Conservation (phyloP, 2,329 filamentous ascomycete species). For the Paracoccidioides brasiliensis region DNA sequence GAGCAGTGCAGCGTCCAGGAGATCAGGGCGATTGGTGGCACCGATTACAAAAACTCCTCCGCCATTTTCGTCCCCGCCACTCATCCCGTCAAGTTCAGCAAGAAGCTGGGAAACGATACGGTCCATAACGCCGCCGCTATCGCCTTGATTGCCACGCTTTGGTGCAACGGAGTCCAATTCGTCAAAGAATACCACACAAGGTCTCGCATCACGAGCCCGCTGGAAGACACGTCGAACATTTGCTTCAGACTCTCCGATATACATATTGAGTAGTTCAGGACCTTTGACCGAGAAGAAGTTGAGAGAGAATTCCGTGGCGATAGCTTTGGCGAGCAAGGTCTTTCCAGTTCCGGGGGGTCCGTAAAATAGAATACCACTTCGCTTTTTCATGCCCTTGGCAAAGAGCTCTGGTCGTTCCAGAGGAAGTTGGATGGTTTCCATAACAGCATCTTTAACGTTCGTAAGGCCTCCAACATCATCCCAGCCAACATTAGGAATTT, state of each 20-base stretch:
- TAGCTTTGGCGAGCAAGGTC: conserved; percentile 97
- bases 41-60: conserved; percentile 99
- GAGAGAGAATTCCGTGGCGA: conserved; percentile 96
- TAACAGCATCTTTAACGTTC: conserved; percentile 97
- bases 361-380: conserved; percentile 96
- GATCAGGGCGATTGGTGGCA: conserved; percentile 95
- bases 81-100: conserved; percentile 96
- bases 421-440: conserved; percentile 96
- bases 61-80: conserved; percentile 81
- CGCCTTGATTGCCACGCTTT: conserved; percentile 90
- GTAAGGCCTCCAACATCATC: conserved; percentile 98
- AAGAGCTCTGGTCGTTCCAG: conserved; percentile 99
- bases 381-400: conserved; percentile 97
- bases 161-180: conserved; percentile 98
- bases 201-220: conserved; percentile 94
- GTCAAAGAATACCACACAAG: conserved; percentile 97
- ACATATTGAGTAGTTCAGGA: conserved; percentile 96
- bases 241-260: conserved; percentile 99
- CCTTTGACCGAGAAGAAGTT: conserved; percentile 99
- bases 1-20: conserved; percentile 94
- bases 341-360: conserved; percentile 99
- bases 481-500: conserved; percentile 98
- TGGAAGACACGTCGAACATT: conserved; percentile 99
- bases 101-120: conserved; percentile 99
- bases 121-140: conserved; percentile 95